Evolutionary conservation across 129 eudicot genomes (phyloP).

Genomic region (Lonicera japonica): DNA sequence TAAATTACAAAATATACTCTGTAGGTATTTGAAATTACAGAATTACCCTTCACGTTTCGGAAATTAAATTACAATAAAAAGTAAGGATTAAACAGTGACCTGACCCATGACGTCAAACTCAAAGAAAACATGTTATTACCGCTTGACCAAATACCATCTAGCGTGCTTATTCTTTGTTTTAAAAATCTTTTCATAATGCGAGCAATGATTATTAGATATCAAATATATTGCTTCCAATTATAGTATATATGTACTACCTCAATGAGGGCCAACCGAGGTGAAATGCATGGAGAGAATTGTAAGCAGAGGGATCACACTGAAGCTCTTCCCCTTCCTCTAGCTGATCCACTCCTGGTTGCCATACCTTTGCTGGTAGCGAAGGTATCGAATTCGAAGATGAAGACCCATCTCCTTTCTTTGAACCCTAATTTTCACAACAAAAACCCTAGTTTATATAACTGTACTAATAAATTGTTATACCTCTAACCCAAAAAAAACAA

Average conservation of each 20-base stretch:
- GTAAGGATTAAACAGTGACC: too few relatives aligned
- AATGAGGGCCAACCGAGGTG: slow-evolving; percentile 97
- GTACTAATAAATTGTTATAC: neutral
- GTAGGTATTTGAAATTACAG: too few relatives aligned
- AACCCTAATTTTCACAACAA: slow-evolving; percentile 23
- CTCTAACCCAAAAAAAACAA: neutral
- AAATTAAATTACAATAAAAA: too few relatives aligned
- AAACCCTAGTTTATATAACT: neutral
- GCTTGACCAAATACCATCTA: too few relatives aligned
- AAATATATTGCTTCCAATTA: too few relatives aligned
- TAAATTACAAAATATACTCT: too few relatives aligned
- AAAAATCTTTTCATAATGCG: too few relatives aligned
- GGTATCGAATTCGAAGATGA: slow-evolving; percentile 29
- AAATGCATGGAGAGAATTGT: slow-evolving; percentile 87
- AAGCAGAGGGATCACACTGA: slow-evolving; percentile 92
- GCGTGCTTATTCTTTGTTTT: too few relatives aligned
- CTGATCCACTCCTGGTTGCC: slow-evolving; percentile 93
- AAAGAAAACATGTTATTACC: too few relatives aligned
- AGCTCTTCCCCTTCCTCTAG: slow-evolving; percentile 95
- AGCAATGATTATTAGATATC: too few relatives aligned
- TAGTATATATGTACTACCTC: slow-evolving; percentile 35
- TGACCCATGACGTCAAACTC: too few relatives aligned
- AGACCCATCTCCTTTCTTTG: slow-evolving; percentile 59
- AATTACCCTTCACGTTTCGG: too few relatives aligned
- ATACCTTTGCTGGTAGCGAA: slow-evolving; percentile 63